Evolutionary conservation across 2,329 filamentous ascomycete species (phyloP).

Genomic region (Lasiodiplodia theobromae): DNA sequence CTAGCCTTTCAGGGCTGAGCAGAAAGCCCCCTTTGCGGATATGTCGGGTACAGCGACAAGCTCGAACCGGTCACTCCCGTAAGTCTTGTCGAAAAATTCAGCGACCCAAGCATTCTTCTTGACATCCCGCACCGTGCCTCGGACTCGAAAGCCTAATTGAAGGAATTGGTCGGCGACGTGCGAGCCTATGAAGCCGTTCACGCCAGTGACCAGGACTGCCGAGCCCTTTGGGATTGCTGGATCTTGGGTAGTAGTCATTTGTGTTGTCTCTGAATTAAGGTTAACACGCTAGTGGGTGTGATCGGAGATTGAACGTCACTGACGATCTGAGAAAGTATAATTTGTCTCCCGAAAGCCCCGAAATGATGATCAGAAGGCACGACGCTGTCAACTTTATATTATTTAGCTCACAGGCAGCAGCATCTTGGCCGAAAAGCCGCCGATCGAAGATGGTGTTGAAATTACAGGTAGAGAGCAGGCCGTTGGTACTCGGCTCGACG

Average conservation of each 20-base stretch:
- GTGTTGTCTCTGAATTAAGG: no score
- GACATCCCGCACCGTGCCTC: conserved; percentile 41
- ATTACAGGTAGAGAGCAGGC: neutral
- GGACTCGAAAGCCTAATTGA: conserved; percentile 42
- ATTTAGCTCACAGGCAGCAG: neutral
- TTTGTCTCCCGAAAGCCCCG: no score
- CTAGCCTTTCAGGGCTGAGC: conserved; percentile 37
- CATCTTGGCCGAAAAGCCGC: neutral
- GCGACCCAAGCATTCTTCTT: conserved; percentile 41
- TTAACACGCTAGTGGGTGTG: neutral
- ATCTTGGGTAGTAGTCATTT: neutral
- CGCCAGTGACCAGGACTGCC: conserved; percentile 45
- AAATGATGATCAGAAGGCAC: neutral
- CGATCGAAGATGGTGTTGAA: neutral
- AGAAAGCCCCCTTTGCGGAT: conserved; percentile 36
- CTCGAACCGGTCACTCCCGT: conserved; percentile 37
- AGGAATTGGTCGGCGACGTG: conserved; percentile 44
- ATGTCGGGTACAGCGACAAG: conserved; percentile 42
- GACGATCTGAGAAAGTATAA: neutral
- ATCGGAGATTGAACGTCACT: no score
- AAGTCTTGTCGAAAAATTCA: conserved; percentile 39
- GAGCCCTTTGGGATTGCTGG: conserved; percentile 32
- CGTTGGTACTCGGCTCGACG: neutral
- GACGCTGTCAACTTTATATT: neutral
- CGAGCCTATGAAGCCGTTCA: conserved; percentile 45